Conservation (phyloP, 495 filamentous ascomycete genomes). For the Annulohypoxylon nitens region DNA sequence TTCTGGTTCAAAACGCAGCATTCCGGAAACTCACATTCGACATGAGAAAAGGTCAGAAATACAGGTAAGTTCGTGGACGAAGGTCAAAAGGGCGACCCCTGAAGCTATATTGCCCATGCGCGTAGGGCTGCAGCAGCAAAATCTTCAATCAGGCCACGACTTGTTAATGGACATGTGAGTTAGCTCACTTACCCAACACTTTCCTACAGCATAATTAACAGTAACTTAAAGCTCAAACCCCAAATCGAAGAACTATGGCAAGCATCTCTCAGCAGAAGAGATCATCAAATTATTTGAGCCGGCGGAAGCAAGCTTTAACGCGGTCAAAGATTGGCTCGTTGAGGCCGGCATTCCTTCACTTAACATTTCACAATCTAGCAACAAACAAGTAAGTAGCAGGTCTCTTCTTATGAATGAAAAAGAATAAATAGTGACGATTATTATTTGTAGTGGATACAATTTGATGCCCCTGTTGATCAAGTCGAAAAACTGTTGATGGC, state of each 20-base stretch:
- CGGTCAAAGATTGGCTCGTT: conserved; percentile 65
- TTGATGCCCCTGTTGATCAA: conserved; percentile 66
- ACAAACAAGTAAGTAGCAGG: conserved; percentile 41
- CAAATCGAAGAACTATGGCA: conserved; percentile 66
- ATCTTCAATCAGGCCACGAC: conserved; percentile 47
- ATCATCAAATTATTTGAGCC: conserved; percentile 66
- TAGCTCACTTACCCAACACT: not conserved
- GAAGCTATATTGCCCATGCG: conserved; percentile 47
- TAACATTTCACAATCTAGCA: conserved; percentile 53
- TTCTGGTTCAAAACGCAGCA: conserved; percentile 31
- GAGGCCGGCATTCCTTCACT: conserved; percentile 65
- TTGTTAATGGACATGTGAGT: conserved; percentile 53
- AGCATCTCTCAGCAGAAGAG: conserved; percentile 64
- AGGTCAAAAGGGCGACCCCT: conserved; percentile 46
- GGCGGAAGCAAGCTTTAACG: conserved; percentile 55
- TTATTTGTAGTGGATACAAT: conserved; percentile 61
- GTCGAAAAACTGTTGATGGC: conserved; percentile 68
- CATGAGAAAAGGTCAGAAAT: conserved; percentile 60
- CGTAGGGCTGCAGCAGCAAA: conserved; percentile 47
- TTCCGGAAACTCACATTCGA: conserved; percentile 44
- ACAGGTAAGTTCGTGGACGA: conserved; percentile 59
- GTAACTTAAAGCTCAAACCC: conserved; percentile 84
- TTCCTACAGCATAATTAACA: conserved; percentile 80
- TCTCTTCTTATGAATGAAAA: conserved; percentile 6
- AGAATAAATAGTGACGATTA: conserved; percentile 51